Conservation (phyloP, 1,284 basidiomycete species). For the Takashimella koratensis region DNA sequence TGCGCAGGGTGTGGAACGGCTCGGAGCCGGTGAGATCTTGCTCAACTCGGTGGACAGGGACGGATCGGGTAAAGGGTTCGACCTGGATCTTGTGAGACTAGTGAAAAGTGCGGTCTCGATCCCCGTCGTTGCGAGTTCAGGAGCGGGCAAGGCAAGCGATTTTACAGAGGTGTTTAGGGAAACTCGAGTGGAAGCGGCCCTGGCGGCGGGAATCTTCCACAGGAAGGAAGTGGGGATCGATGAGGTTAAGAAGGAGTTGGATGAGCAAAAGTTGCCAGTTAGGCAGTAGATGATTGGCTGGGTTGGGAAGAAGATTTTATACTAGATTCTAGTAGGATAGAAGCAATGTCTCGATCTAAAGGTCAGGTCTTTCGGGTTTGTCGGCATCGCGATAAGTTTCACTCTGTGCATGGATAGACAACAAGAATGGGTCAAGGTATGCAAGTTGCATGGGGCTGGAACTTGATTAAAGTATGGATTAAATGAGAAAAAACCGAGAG, state of each 20-base stretch:
- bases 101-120: conserved; percentile 75
- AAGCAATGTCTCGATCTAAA: no score
- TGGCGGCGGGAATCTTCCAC: conserved; percentile 98
- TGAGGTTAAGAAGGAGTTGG: conserved; percentile 64
- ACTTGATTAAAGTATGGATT: no score
- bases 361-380: no score
- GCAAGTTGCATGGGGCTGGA: no score
- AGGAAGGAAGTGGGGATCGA: conserved; percentile 70
- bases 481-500: no score
- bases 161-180: conserved; percentile 80
- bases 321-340: conserved; percentile 4
- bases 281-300: conserved; percentile 16
- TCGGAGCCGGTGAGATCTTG: conserved; percentile 94
- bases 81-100: conserved; percentile 74
- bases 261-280: conserved; percentile 52
- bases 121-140: conserved; percentile 92
- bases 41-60: conserved; percentile 97
- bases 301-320: conserved; percentile 12
- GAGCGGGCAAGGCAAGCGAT: conserved; percentile 77
- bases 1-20: conserved; percentile 76
- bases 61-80: conserved; percentile 89
- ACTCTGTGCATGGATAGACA: no score
- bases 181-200: conserved; percentile 81
- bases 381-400: no score
- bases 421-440: no score